Conservation (phyloP, 139 green algal species). For the Micromonas commoda region DNA sequence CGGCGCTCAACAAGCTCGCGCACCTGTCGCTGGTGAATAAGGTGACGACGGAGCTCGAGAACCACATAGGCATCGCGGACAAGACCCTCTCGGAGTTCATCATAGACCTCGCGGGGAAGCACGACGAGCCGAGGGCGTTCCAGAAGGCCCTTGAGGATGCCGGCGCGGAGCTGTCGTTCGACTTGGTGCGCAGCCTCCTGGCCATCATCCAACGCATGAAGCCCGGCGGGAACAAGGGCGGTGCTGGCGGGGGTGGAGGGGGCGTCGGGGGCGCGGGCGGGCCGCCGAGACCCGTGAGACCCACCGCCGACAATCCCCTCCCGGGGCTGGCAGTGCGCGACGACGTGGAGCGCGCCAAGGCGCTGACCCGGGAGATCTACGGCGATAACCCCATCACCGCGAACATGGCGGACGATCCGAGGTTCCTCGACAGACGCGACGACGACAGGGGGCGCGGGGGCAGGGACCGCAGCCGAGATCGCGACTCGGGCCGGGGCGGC, state of each 20-base stretch:
- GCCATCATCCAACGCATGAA: slow-evolving; percentile 62
- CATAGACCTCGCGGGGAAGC: slow-evolving; percentile 66
- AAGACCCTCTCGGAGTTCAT: slow-evolving; percentile 95
- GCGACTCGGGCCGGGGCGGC: slow-evolving; percentile 30
- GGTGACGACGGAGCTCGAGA: slow-evolving; percentile 2
- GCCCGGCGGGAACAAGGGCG: not conserved
- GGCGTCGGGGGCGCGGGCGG: not conserved
- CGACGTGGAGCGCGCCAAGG: slow-evolving; percentile 58
- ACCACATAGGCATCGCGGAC: slow-evolving; percentile 81
- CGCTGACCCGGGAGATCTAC: slow-evolving; percentile 59
- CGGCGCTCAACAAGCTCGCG: slow-evolving; percentile 23
- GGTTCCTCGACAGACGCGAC: not conserved
- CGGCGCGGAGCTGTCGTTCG: slow-evolving; percentile 70
- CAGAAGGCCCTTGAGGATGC: slow-evolving; percentile 52
- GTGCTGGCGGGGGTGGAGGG: not conserved
- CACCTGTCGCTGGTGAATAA: slow-evolving; percentile 7
- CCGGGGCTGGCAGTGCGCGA: slow-evolving; percentile 67
- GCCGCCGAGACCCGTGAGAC: not conserved
- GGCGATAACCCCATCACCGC: slow-evolving; percentile 35
- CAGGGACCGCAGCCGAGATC: slow-evolving; percentile 21
- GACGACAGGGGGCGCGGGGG: slow-evolving; percentile 4
- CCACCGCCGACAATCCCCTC: slow-evolving; percentile 21
- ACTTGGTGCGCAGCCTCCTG: slow-evolving; percentile 80
- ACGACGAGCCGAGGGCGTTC: slow-evolving; percentile 32
- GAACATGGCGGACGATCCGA: slow-evolving; percentile 22